Evolutionary conservation across 2,329 filamentous ascomycete species (phyloP), one percentile per base, ranked within the genome.

Genomic region (Nannizzia gypsea): DNA sequence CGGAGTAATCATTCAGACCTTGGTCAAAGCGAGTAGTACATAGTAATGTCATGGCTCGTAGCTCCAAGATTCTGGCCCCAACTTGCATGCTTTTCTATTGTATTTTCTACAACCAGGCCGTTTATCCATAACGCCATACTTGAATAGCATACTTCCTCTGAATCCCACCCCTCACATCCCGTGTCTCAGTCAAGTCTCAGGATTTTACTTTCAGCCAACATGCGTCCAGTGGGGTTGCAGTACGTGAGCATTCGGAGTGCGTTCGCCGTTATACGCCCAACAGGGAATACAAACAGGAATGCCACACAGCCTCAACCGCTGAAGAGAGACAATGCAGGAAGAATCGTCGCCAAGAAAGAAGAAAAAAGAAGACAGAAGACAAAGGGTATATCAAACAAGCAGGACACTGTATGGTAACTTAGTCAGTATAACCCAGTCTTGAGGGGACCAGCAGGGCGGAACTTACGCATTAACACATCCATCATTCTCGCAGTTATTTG

Each of bases 381-480:
- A 54, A 8, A 42, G 17, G 38, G 52, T 2, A 11, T 36, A 48
- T 64, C 61, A 66, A 44, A 66, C 65, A n/a, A 66, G 63, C 28
- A 66, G 63, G 36, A 66, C 64, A 26, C 64, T 66, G 40, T 60
- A n/a, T 20, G 52, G 13, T 13, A 3, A 3, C 17, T 31, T 31
- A 34, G 31, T 42, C 24, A 15, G 11, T 56, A 36, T 20, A 15
- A 5, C 8, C 28, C 0, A 34, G 17, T 22, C 5, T 20, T 15
- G 13, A n/a, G 22, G 26, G 9, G 22, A 34, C n/a, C 40, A 24
- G 59, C 61, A 20, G 24, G 38, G 46, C 52, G 26, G 57, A 61
- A 73, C 73, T 67, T 68, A 77, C 73, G 79, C 79, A 73, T 82
- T 83, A 57, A 85, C 74, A 70, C 81, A 84, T 36, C 83, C 83